These are phyloP conservation scores for Aspergillus transmontanensis DNA, from an alignment of 2,329 filamentous ascomycete genomes.

Conservation along the genomic window DNA sequence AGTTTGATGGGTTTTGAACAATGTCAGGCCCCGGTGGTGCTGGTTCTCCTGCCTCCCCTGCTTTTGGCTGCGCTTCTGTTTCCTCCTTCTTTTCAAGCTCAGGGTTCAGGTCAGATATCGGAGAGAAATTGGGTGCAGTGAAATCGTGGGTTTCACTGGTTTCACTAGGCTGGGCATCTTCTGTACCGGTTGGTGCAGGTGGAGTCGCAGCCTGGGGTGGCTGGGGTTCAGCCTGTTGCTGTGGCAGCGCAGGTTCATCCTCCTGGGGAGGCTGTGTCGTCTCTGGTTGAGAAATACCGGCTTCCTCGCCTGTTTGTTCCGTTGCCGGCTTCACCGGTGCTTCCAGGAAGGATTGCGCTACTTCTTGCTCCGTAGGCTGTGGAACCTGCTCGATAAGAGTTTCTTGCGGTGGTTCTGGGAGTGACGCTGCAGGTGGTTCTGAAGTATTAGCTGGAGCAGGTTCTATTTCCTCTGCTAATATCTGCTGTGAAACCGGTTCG, in stretches of 20 bases:
- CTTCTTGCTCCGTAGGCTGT: conserved; percentile 1
- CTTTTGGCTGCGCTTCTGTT: background rate
- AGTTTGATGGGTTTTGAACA: background rate
- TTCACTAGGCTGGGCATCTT: background rate
- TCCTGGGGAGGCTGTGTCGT: background rate
- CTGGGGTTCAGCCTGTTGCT: background rate
- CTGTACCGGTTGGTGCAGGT: background rate
- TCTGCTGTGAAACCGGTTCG: background rate
- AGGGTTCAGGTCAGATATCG: background rate
- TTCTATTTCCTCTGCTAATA: conserved; percentile 1
- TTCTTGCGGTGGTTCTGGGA: background rate
- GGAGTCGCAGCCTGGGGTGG: background rate
- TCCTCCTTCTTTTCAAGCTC: background rate
- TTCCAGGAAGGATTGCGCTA: conserved; percentile 1
- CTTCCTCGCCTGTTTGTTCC: background rate
- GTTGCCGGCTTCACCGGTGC: conserved; percentile 1
- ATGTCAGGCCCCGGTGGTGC: background rate
- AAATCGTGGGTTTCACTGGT: background rate
- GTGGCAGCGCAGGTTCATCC: background rate
- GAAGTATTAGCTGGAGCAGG: conserved; percentile 1
- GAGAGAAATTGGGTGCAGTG: background rate
- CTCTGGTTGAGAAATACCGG: background rate
- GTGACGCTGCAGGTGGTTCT: conserved; percentile 9
- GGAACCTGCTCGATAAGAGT: background rate
- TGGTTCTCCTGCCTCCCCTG: background rate